Percentiles rank a stretch among this genome's conserved stretches.
These are phyloP conservation scores for Alternaria gaisen DNA, from an alignment of 2,329 filamentous ascomycete species.

Conservation along the genomic window DNA sequence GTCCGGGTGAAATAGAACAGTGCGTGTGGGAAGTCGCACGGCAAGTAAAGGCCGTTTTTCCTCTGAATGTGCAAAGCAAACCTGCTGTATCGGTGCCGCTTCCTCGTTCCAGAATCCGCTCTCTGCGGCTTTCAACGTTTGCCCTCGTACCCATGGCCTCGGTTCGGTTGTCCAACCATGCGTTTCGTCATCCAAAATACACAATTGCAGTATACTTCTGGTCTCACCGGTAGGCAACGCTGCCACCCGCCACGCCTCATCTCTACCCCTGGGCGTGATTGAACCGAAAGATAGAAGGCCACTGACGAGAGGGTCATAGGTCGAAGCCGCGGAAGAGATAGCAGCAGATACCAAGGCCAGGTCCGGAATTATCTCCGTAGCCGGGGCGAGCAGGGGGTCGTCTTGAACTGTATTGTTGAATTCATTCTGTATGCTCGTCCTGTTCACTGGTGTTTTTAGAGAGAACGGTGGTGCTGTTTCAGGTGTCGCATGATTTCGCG, in stretches of 20 bases:
- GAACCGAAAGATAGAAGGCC: slow-evolving; percentile 66
- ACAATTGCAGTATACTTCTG: slow-evolving; percentile 66
- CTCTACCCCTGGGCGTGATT: slow-evolving; percentile 56
- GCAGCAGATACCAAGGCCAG: slow-evolving; percentile 38
- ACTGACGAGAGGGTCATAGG: slow-evolving; percentile 53
- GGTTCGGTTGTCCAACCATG: slow-evolving; percentile 64
- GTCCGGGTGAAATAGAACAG: slow-evolving; percentile 57
- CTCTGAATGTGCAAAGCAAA: slow-evolving; percentile 59
- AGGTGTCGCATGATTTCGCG: slow-evolving; percentile 27
- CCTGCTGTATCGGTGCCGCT: slow-evolving; percentile 62
- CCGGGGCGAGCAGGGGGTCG: slow-evolving; percentile 38
- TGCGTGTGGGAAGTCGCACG: slow-evolving; percentile 58
- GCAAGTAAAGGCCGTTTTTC: slow-evolving; percentile 60
- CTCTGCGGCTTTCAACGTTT: slow-evolving; percentile 55
- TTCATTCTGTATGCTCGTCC: slow-evolving; percentile 22
- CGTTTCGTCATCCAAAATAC: slow-evolving; percentile 60
- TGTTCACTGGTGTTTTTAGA: slow-evolving; percentile 4
- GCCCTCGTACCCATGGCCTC: slow-evolving; percentile 59
- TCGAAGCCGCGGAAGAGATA: slow-evolving; percentile 38
- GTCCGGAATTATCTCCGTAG: slow-evolving; percentile 31
- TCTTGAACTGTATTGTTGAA: slow-evolving; percentile 27
- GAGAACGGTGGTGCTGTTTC: slow-evolving; percentile 12
- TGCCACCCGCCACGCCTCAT: slow-evolving; percentile 39
- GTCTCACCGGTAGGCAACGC: slow-evolving; percentile 61
- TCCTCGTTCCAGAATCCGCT: slow-evolving; percentile 65